Percentiles rank a stretch among this genome's conserved stretches.
phyloP scores from a whole-genome alignment of 495 filamentous ascomycete species.

The Lasiosphaeriaceae sp. region DNA sequence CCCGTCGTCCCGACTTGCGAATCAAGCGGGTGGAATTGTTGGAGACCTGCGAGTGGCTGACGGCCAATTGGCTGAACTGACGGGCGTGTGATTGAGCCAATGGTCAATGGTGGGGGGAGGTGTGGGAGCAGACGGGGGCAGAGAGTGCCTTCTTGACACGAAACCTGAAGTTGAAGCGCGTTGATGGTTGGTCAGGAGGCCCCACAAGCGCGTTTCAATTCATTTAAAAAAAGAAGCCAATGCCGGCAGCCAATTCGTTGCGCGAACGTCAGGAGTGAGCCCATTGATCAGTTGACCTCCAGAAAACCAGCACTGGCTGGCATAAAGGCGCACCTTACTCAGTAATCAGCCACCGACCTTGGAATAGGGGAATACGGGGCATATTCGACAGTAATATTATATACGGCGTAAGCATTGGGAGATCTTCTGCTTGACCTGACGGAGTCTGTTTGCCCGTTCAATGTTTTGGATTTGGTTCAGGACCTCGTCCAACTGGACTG shows the following conservation, averaged over 20 bases:
- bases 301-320: neutral
- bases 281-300: neutral
- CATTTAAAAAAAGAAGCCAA: constrained; percentile 31
- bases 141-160: constrained; percentile 26
- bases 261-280: constrained; percentile 7
- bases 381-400: too few relatives aligned
- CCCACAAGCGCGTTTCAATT: constrained; percentile 29
- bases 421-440: too few relatives aligned
- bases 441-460: too few relatives aligned
- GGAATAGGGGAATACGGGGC: neutral
- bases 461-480: too few relatives aligned
- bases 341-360: neutral
- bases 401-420: too few relatives aligned
- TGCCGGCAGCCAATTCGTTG: constrained; percentile 17
- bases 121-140: too few relatives aligned
- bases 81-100: constrained; percentile 1
- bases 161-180: constrained; percentile 29
- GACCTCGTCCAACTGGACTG: too few relatives aligned
- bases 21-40: constrained; percentile 11
- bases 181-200: constrained; percentile 27
- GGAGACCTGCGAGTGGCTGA: too few relatives aligned
- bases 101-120: constrained; percentile 6
- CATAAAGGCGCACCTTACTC: neutral
- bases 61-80: constrained; percentile 5
- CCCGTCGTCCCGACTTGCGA: constrained; percentile 19